Percentiles rank a stretch among this genome's conserved stretches.
Conservation (phyloP, 2,329 filamentous ascomycete species). For the Triangularia verruculosa region DNA sequence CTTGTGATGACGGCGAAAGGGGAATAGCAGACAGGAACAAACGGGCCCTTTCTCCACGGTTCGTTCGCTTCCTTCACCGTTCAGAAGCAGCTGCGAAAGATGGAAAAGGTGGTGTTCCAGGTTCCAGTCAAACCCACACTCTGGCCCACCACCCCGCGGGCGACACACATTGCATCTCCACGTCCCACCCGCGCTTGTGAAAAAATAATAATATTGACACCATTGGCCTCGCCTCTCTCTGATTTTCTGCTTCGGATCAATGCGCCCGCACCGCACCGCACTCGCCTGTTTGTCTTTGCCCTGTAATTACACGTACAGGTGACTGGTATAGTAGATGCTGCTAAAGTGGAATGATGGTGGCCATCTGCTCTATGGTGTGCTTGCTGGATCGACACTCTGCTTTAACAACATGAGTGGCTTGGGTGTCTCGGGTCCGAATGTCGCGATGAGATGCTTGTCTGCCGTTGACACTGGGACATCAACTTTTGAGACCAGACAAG, state of each 20-base stretch:
- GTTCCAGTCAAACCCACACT: not conserved
- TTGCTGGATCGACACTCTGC: not conserved
- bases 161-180: constrained; percentile 22
- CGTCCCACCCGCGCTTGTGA: constrained; percentile 27
- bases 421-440: not conserved
- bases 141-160: not conserved
- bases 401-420: not conserved
- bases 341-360: not conserved
- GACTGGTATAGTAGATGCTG: not conserved
- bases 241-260: constrained; percentile 11
- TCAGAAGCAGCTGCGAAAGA: not conserved
- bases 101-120: constrained; percentile 1
- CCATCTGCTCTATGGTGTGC: not conserved
- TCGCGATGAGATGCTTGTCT: not conserved
- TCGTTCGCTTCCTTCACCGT: not conserved
- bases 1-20: not conserved
- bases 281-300: constrained; percentile 3
- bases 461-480: not conserved
- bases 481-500: not conserved
- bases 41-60: not conserved
- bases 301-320: not conserved
- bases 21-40: not conserved
- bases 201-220: constrained; percentile 10
- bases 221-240: not conserved
- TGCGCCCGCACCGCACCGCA: constrained; percentile 12